Evolutionary conservation across 495 filamentous ascomycete genomes (phyloP).

Genomic region (Trichoderma virens): DNA sequence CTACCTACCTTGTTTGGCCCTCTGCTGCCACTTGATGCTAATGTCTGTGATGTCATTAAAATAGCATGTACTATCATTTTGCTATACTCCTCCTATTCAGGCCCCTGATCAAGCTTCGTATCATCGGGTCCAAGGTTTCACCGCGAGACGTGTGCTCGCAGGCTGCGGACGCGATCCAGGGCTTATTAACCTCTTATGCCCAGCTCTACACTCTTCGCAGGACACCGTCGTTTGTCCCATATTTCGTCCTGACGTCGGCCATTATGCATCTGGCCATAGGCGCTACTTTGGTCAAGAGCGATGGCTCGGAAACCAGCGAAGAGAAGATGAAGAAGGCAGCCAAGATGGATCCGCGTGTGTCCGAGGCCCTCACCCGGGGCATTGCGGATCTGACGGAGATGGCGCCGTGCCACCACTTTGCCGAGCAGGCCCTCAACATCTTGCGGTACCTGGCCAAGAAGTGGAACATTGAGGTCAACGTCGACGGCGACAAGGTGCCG

Average conservation of each 20-base stretch:
- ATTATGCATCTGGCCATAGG: slow-evolving; percentile 52
- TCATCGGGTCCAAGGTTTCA: slow-evolving; percentile 47
- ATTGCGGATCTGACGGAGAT: slow-evolving; percentile 49
- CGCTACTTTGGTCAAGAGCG: slow-evolving; percentile 18
- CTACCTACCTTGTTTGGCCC: slow-evolving; percentile 11
- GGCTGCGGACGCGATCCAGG: slow-evolving; percentile 53
- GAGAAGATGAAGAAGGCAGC: slow-evolving; percentile 15
- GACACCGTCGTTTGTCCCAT: slow-evolving; percentile 51
- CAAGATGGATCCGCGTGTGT: slow-evolving; percentile 24
- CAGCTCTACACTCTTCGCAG: slow-evolving; percentile 51
- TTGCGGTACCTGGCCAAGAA: slow-evolving; percentile 45
- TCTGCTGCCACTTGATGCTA: background rate
- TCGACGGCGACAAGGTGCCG: slow-evolving; percentile 17
- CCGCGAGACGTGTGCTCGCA: slow-evolving; percentile 56
- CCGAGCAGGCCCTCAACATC: slow-evolving; percentile 50
- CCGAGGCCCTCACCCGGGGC: slow-evolving; percentile 32
- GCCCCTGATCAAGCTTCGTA: slow-evolving; percentile 54
- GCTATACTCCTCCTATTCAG: slow-evolving; percentile 57
- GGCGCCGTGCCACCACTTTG: slow-evolving; percentile 52
- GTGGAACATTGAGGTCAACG: slow-evolving; percentile 47
- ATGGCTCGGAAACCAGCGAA: slow-evolving; percentile 17
- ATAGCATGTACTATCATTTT: slow-evolving; percentile 59
- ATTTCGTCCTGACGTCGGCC: slow-evolving; percentile 49
- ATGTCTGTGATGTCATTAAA: background rate
- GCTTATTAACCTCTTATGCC: slow-evolving; percentile 48